A percentile compares a stretch with the other conserved stretches of the same genome.
These are phyloP conservation scores for Populus pruinosa DNA, from an alignment of 345 rosid genomes.

Conservation along the genomic window DNA sequence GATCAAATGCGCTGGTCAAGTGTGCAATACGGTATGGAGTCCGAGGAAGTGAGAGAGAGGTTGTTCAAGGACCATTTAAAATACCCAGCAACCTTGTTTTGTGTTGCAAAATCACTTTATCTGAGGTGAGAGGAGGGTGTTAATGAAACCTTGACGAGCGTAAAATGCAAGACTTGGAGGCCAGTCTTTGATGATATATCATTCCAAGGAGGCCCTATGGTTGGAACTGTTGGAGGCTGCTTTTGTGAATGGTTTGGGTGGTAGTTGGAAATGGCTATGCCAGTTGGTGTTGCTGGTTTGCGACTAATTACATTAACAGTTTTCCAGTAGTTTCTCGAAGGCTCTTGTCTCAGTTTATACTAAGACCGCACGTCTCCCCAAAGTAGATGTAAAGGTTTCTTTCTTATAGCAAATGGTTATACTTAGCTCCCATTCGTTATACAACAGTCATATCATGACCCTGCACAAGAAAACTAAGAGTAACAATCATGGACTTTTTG, in stretches of 20 bases:
- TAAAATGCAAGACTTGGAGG: conserved; percentile 52
- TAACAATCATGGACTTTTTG: background rate
- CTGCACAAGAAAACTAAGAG: conserved; percentile 8
- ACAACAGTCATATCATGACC: conserved; percentile 87
- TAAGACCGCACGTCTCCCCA: conserved; percentile 64
- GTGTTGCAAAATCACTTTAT: conserved; percentile 52
- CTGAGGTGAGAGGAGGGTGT: conserved; percentile 40
- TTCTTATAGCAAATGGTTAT: conserved; percentile 59
- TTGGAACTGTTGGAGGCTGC: conserved; percentile 40
- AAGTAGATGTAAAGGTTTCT: conserved; percentile 70
- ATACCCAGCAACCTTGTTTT: conserved; percentile 40
- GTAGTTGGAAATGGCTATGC: conserved; percentile 46
- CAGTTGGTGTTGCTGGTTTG: conserved; percentile 39
- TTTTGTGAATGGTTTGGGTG: conserved; percentile 48
- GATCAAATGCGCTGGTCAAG: conserved; percentile 33
- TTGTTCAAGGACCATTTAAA: conserved; percentile 60
- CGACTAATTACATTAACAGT: conserved; percentile 57
- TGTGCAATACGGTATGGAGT: conserved; percentile 60
- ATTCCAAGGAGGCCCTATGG: conserved; percentile 47
- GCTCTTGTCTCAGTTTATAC: conserved; percentile 52
- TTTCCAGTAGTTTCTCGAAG: conserved; percentile 63
- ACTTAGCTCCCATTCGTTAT: conserved; percentile 72
- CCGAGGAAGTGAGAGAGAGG: conserved; percentile 50
- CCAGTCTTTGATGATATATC: conserved; percentile 24
- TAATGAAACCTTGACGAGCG: conserved; percentile 39